Evolutionary conservation across 2,329 filamentous ascomycete genomes (phyloP).

Genomic region (Teratosphaeria nubilosa): DNA sequence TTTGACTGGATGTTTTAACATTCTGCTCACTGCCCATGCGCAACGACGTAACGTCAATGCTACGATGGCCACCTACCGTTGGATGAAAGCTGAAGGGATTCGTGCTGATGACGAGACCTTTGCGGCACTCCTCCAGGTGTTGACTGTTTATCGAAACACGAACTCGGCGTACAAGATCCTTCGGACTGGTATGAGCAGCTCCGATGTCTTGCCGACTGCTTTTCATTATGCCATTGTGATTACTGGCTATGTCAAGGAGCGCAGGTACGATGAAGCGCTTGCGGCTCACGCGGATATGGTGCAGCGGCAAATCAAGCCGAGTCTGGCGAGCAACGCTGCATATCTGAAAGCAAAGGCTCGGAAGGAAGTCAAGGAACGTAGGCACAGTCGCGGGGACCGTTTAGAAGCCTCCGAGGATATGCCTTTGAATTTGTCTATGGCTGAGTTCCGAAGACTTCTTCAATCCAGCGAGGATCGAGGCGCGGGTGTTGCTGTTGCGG

Average conservation of each 20-base stretch:
- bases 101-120: slow-evolving; percentile 49
- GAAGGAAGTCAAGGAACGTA: slow-evolving; percentile 13
- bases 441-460: slow-evolving; percentile 15
- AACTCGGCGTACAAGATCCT: slow-evolving; percentile 46
- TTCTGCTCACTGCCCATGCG: slow-evolving; percentile 60
- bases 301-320: slow-evolving; percentile 27
- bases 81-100: slow-evolving; percentile 45
- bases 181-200: slow-evolving; percentile 40
- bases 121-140: slow-evolving; percentile 49
- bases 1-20: slow-evolving; percentile 65
- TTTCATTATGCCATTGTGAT: slow-evolving; percentile 47
- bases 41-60: slow-evolving; percentile 48
- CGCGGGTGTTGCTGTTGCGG: slow-evolving; percentile 29
- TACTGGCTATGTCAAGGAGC: slow-evolving; percentile 36
- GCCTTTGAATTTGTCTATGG: slow-evolving; percentile 27
- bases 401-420: slow-evolving; percentile 26
- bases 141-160: slow-evolving; percentile 44
- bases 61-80: slow-evolving; percentile 44
- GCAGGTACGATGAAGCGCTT: slow-evolving; percentile 38
- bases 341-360: slow-evolving; percentile 26
- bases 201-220: slow-evolving; percentile 34
- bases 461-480: not conserved
- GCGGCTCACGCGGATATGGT: slow-evolving; percentile 39
- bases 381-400: slow-evolving; percentile 30
- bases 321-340: slow-evolving; percentile 35